Evolutionary conservation across 345 rosid genomes (phyloP).

Genomic region (Boechera stricta): DNA sequence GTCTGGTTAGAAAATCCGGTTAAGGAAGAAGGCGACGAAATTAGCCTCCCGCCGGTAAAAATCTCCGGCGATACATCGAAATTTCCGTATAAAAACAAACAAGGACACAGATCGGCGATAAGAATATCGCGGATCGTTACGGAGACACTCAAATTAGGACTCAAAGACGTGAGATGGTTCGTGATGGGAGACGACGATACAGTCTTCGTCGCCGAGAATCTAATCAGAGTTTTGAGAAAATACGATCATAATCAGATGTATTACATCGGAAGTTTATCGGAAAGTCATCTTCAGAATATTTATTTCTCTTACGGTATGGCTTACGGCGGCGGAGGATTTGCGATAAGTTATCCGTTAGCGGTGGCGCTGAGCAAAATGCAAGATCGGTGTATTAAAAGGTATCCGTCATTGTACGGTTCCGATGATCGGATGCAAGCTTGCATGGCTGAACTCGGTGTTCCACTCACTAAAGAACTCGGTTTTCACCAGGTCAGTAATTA

Average conservation of each 20-base stretch:
- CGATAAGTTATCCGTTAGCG: slow-evolving; percentile 89
- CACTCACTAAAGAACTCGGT: slow-evolving; percentile 95
- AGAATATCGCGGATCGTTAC: slow-evolving; percentile 91
- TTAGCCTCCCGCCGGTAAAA: slow-evolving; percentile 59
- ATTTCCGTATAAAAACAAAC: slow-evolving; percentile 72
- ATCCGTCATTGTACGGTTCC: slow-evolving; percentile 96
- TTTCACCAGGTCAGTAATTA: slow-evolving; percentile 85
- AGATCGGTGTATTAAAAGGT: slow-evolving; percentile 82
- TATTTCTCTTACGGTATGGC: slow-evolving; percentile 98
- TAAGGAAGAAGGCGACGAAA: slow-evolving; percentile 39
- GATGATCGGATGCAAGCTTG: slow-evolving; percentile 99
- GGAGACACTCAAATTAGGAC: slow-evolving; percentile 75
- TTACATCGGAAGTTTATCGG: slow-evolving; percentile 96
- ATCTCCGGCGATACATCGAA: slow-evolving; percentile 81
- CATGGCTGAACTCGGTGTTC: slow-evolving; percentile 99
- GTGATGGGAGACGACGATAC: slow-evolving; percentile 99
- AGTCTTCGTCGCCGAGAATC: slow-evolving; percentile 81
- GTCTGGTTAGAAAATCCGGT: slow-evolving; percentile 84
- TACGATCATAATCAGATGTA: slow-evolving; percentile 87
- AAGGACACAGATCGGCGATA: slow-evolving; percentile 96
- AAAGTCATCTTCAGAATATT: slow-evolving; percentile 93
- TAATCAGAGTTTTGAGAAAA: slow-evolving; percentile 70
- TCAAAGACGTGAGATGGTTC: slow-evolving; percentile 84
- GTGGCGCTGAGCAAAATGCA: slow-evolving; percentile 86
- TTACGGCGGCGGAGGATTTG: slow-evolving; percentile 98